These are phyloP conservation scores for Beauveria rudraprayagi DNA, from an alignment of 2,329 filamentous ascomycete species.

Conservation along the genomic window DNA sequence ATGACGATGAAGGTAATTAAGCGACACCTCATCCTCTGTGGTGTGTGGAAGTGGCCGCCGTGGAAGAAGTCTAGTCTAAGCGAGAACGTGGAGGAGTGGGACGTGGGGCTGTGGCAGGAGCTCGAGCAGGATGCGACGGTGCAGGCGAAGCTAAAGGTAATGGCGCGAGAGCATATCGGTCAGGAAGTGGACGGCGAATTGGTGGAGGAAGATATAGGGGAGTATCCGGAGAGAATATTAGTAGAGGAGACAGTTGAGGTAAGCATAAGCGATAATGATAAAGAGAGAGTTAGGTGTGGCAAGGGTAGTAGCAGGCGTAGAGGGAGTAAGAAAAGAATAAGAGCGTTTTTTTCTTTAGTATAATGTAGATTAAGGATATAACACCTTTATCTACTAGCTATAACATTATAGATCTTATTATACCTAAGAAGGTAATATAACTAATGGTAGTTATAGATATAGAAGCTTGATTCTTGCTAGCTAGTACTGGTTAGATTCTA, in stretches of 20 bases:
- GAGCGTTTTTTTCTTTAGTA: conserved; percentile 2
- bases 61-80: conserved; percentile 29
- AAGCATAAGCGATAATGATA: not conserved
- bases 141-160: conserved; percentile 31
- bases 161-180: conserved; percentile 29
- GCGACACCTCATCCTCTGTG: conserved; percentile 36
- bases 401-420: not conserved
- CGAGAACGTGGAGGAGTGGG: conserved; percentile 40
- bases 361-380: conserved; percentile 8
- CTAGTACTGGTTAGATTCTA: too few species aligned
- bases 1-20: conserved; percentile 46
- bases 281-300: not conserved
- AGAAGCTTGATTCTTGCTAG: too few species aligned
- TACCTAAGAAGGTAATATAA: not conserved
- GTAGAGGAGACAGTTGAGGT: conserved; percentile 4
- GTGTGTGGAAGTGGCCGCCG: conserved; percentile 39
- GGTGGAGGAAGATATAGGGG: conserved; percentile 15
- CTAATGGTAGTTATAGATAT: too few species aligned
- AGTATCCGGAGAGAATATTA: not conserved
- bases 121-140: conserved; percentile 44
- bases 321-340: not conserved
- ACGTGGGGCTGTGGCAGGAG: conserved; percentile 50
- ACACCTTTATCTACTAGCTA: conserved; percentile 1
- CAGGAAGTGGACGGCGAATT: conserved; percentile 18
- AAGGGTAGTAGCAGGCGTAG: not conserved